Percentiles rank a stretch among this genome's conserved stretches.
Conservation (phyloP, 1,284 basidiomycete species). For the Chondrostereum purpureum region DNA sequence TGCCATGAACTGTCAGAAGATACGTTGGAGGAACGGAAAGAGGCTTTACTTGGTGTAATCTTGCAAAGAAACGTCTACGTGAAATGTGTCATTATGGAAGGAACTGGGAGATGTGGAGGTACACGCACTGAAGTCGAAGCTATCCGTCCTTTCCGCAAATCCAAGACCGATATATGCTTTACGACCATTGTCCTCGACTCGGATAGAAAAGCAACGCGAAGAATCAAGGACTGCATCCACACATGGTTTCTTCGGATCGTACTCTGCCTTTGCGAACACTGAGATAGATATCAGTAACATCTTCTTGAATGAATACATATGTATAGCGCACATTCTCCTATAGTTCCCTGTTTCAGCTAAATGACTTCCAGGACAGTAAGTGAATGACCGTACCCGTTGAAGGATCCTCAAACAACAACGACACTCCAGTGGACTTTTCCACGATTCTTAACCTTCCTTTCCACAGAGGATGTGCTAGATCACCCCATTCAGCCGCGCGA, state of each 20-base stretch:
- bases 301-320: too few relatives aligned
- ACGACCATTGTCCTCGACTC: constrained; percentile 82
- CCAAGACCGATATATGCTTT: constrained; percentile 94
- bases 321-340: constrained; percentile 61
- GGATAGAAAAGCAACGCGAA: constrained; percentile 91
- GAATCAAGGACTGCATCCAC: constrained; percentile 97
- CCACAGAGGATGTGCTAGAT: constrained; percentile 78
- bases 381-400: constrained; percentile 52
- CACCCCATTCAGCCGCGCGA: constrained; percentile 81
- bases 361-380: not conserved
- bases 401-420: constrained; percentile 5
- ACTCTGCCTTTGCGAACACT: constrained; percentile 92
- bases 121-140: constrained; percentile 86
- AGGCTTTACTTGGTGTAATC: constrained; percentile 81
- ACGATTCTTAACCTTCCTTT: constrained; percentile 84
- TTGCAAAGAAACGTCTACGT: constrained; percentile 84
- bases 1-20: constrained; percentile 21
- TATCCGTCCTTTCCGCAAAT: constrained; percentile 85
- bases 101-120: constrained; percentile 1
- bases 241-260: constrained; percentile 73
- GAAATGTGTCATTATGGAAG: not conserved
- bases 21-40: not conserved
- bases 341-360: constrained; percentile 8
- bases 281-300: constrained; percentile 1
- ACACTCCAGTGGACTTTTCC: constrained; percentile 39